Evolutionary conservation across 2,329 filamentous ascomycete genomes (phyloP).

Genomic region (Chrysoporthe puriensis): DNA sequence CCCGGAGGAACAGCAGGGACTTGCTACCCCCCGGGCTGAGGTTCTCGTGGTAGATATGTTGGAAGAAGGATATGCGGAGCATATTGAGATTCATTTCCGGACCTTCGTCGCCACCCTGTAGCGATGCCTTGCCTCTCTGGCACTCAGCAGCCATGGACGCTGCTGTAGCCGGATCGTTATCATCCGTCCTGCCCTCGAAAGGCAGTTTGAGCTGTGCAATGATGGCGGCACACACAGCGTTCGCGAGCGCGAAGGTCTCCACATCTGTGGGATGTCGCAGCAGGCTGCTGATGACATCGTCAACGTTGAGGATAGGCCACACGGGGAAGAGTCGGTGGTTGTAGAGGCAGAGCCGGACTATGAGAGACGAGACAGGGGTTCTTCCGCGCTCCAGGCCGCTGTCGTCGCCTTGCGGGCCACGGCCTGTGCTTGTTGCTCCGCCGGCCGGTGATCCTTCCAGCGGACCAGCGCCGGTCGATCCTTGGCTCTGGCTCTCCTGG

Average conservation of each 20-base stretch:
- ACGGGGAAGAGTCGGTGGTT: slow-evolving; percentile 55
- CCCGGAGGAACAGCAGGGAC: slow-evolving; percentile 52
- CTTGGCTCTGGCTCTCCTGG: slow-evolving; percentile 30
- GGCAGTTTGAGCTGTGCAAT: slow-evolving; percentile 52
- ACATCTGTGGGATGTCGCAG: slow-evolving; percentile 39
- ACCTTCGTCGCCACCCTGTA: slow-evolving; percentile 34
- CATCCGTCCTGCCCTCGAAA: slow-evolving; percentile 34
- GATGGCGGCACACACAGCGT: slow-evolving; percentile 51
- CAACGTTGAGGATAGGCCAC: slow-evolving; percentile 54
- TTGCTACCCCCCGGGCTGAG: slow-evolving; percentile 48
- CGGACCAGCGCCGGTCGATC: slow-evolving; percentile 4
- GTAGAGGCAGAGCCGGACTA: slow-evolving; percentile 48
- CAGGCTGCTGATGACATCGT: slow-evolving; percentile 45
- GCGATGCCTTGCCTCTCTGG: slow-evolving; percentile 35
- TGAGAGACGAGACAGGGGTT: slow-evolving; percentile 32
- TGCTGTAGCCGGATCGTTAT: slow-evolving; percentile 38
- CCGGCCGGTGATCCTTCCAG: slow-evolving; percentile 6
- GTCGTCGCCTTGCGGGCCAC: background rate
- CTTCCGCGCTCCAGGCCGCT: slow-evolving; percentile 15
- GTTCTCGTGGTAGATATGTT: slow-evolving; percentile 58
- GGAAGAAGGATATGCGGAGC: slow-evolving; percentile 53
- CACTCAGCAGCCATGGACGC: slow-evolving; percentile 43
- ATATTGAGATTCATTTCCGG: slow-evolving; percentile 43
- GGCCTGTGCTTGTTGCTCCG: slow-evolving; percentile 4
- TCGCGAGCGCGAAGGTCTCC: slow-evolving; percentile 46